These are phyloP conservation scores for Sporothrix pseudoabietina DNA, from an alignment of 2,329 filamentous ascomycete genomes.

Conservation along the genomic window DNA sequence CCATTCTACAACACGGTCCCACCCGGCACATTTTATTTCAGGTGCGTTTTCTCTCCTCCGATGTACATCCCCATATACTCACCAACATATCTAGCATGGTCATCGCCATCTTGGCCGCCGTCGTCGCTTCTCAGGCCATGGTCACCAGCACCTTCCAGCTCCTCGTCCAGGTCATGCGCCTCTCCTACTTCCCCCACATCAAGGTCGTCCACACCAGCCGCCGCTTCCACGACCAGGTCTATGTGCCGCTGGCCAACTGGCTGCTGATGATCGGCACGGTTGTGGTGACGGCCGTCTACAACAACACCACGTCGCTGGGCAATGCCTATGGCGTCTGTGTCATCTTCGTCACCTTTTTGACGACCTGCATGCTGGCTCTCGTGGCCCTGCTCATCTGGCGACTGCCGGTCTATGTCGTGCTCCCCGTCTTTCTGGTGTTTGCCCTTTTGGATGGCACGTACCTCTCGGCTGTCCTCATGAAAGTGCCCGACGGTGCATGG, in stretches of 20 bases:
- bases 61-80: background rate
- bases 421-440: conserved; percentile 64
- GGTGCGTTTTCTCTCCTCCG: background rate
- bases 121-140: conserved; percentile 77
- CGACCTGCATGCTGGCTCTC: conserved; percentile 72
- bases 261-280: conserved; percentile 74
- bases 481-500: conserved; percentile 77
- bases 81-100: conserved; percentile 49
- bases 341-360: conserved; percentile 77
- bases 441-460: conserved; percentile 69
- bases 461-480: conserved; percentile 68
- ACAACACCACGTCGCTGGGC: conserved; percentile 70
- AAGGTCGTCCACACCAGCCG: conserved; percentile 71
- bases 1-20: conserved; percentile 74
- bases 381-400: conserved; percentile 74
- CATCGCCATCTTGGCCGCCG: conserved; percentile 68
- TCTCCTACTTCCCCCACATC: conserved; percentile 74
- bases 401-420: conserved; percentile 60
- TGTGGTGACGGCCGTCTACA: conserved; percentile 73
- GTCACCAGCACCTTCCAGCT: conserved; percentile 74
- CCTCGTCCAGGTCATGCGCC: conserved; percentile 70
- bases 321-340: conserved; percentile 80
- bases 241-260: conserved; percentile 76
- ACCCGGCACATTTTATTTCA: conserved; percentile 66
- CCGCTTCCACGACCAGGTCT: conserved; percentile 72